phyloP scores from a whole-genome alignment of 2,329 filamentous ascomycete species.

The Penicillium sp. region DNA sequence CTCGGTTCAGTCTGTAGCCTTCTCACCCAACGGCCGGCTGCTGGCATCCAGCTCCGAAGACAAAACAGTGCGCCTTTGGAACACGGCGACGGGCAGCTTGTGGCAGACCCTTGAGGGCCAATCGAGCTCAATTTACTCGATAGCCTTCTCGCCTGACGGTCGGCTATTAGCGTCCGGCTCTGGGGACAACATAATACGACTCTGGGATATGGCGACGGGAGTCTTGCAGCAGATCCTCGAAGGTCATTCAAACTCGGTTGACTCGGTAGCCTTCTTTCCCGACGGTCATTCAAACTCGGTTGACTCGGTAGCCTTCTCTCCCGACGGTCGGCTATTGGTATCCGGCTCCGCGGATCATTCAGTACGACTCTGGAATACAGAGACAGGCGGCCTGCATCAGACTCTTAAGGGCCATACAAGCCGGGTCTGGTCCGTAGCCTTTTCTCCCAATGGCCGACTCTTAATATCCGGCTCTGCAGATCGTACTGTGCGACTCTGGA shows the following conservation, averaged over 20 bases:
- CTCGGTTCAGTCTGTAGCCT: too few relatives aligned
- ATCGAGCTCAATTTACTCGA: too few relatives aligned
- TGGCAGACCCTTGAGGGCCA: too few relatives aligned
- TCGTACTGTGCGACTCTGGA: background rate
- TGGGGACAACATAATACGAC: background rate
- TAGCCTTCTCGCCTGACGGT: background rate
- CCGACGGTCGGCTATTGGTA: too few relatives aligned
- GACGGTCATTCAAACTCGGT: conserved; percentile 1
- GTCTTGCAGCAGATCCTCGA: conserved; percentile 9
- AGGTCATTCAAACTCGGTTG: conserved; percentile 3
- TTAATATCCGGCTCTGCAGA: background rate
- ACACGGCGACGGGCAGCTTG: too few relatives aligned
- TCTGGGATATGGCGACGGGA: conserved; percentile 6
- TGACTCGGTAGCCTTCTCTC: conserved; percentile 3
- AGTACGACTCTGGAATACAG: too few relatives aligned
- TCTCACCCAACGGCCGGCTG: too few relatives aligned
- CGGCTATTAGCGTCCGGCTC: conserved; percentile 9
- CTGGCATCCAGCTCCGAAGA: too few relatives aligned
- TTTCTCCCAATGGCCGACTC: background rate
- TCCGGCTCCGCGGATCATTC: too few relatives aligned
- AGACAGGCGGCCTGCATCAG: background rate
- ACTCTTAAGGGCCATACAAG: conserved; percentile 1
- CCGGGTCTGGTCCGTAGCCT: background rate
- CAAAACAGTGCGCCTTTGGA: too few relatives aligned
- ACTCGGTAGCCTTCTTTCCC: conserved; percentile 25